Base-by-base conservation (phyloP, 139 green algal species). In the Haematococcus lacustris region DNA sequence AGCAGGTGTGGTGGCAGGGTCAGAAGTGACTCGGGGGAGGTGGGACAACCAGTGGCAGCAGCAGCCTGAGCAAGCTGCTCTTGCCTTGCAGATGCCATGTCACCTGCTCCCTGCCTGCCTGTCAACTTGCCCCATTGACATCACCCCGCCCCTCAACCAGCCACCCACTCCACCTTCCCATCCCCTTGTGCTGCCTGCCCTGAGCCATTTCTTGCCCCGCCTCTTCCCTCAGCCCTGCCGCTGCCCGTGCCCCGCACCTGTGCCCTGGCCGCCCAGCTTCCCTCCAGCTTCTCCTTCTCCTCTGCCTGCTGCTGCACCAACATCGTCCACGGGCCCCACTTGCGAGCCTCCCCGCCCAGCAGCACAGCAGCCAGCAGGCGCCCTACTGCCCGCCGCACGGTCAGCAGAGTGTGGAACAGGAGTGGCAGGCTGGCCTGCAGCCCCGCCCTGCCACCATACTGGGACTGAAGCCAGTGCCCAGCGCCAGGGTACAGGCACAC, bases 351-450 rank as follows among this genome's bases (percentile, higher is more conserved):
- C 2, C 32, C 17, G 0, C 73, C 70, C 34, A 88, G 79, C 38
- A 76, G 23, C 32, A 81, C 30, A 38, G 78, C 50, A 3, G 80
- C 76, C 35, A 86, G 43, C 37, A 88, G 74, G 0, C 81, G 73
- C 38, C 73, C 78, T 26, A 80, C 71, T 0, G 78, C 80, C 5
- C 77, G 64, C 40, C 83, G 71, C 38, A 81, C 76, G 34, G 69
- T 66, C 50, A 74, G 69, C 62, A 77, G 62, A 40, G 30, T n/a
- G 72, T 67, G 72, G 39, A 40, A 57, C 47, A 80, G 61, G 34
- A 71, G 21, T 9, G 61, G 59, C n/a, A 64, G 69, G 4, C 35
- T 40, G 2, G 33, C 26, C 28, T 39, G 62, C 32, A 66, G 66
- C 51, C 13, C 28, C 17, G 53, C 30, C 3, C 59, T 28, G 4